Evolutionary conservation across 2,329 filamentous ascomycete species (phyloP).

Genomic region (Fusarium sp.): DNA sequence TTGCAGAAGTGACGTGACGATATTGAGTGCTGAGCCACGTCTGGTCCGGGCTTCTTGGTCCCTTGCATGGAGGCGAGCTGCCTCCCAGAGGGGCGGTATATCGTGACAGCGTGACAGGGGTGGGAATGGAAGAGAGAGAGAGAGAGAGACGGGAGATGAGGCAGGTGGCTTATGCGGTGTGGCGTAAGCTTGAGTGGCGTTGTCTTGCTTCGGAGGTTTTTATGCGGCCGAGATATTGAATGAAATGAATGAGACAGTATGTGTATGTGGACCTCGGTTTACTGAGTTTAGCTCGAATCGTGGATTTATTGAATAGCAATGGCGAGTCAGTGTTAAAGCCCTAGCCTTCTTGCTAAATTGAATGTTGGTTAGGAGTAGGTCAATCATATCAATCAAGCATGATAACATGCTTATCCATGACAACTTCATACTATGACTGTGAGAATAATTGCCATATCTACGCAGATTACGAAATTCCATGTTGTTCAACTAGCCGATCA

Average conservation of each 20-base stretch:
- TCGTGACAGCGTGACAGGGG: background rate
- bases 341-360: background rate
- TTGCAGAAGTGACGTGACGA: conserved; percentile 32
- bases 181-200: conserved; percentile 26
- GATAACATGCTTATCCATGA: background rate
- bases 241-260: background rate
- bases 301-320: background rate
- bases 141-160: background rate
- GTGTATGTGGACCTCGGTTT: background rate
- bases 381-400: background rate
- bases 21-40: conserved; percentile 37
- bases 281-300: background rate
- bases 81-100: conserved; percentile 37
- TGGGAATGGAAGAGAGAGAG: background rate
- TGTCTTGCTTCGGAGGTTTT: conserved; percentile 17
- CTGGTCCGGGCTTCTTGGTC: conserved; percentile 18
- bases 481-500: background rate
- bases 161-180: conserved; percentile 30
- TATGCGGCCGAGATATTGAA: conserved; percentile 10
- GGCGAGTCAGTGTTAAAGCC: background rate
- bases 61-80: conserved; percentile 37
- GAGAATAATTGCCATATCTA: background rate
- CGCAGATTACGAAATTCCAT: background rate
- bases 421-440: background rate
- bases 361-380: background rate